Base-by-base conservation (phyloP, 352 stramenopile genomes). In the Phytophthora megakarya region DNA sequence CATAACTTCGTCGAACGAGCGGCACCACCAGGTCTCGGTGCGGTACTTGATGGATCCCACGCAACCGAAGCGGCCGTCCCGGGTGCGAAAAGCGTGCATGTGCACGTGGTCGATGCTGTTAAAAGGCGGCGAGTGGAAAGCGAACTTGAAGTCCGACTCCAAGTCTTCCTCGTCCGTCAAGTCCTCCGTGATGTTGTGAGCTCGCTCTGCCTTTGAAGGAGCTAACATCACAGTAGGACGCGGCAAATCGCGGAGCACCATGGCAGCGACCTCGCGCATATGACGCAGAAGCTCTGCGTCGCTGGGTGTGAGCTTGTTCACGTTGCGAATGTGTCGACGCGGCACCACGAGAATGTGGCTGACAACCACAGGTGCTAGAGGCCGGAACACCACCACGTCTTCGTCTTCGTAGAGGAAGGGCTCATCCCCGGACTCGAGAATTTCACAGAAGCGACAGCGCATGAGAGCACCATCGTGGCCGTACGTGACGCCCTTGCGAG, bases 21-120 rank as follows among this genome's bases (percentile, higher is more conserved):
- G 86, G 45, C 87, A 95, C 87, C 87, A 95, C 87, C 87, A 95
- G 25, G 87, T 94, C 50, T 88, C 80, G 1, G 85, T 95, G 46
- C 78, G 79, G 69, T 93, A 95, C 73, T 95, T 95, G 61, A 95
- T 90, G 12, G 79, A 75, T 12, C 83, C 81, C 8, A 93, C 69
- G 48, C 74, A 86, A 23, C 84, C 79, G 37, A 90, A 84, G 33
- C 82, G 75, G 22, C 77, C 70, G 39, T 84, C 63, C 15, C 81
- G 75, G 40, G 70, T 81, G 15, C 78, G 80, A 54, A 96, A 94
- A 16, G 84, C 85, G 69, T 96, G 87, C 85, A 96, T 94, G 78
- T 96, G 87, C 37, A 96, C 84, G 67, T 96, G 87, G 67, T 96
- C 87, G 64, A 96, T 96, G 65, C 83, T 93, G 76, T 96, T 96